Evolutionary conservation across 805 yeast genomes (phyloP).

Genomic region (Metschnikowia henanensis): DNA sequence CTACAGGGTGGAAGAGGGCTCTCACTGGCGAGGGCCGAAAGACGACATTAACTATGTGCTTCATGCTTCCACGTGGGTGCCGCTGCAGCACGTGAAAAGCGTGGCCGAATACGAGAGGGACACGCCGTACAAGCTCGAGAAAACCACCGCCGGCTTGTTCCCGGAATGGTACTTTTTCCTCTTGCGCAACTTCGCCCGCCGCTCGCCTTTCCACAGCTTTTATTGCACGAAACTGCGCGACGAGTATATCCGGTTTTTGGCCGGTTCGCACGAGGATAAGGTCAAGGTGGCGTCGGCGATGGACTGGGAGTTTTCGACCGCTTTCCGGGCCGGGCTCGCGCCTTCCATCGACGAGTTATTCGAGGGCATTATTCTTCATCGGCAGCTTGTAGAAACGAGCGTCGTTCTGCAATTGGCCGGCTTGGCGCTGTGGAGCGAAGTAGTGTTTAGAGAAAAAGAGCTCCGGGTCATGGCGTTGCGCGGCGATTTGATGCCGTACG

Average conservation of each 20-base stretch:
- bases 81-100: slow-evolving; percentile 1
- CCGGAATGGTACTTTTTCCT: slow-evolving; percentile 8
- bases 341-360: not conserved
- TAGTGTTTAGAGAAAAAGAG: not conserved
- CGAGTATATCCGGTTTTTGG: not conserved
- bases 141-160: slow-evolving; percentile 1
- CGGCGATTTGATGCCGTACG: not conserved
- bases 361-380: not conserved
- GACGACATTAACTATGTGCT: not conserved
- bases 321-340: slow-evolving; percentile 4
- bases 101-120: not conserved
- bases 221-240: slow-evolving; percentile 1
- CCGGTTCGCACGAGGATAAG: slow-evolving; percentile 1
- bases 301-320: slow-evolving; percentile 2
- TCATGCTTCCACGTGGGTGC: not conserved
- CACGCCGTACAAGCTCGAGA: slow-evolving; percentile 5
- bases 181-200: slow-evolving; percentile 2
- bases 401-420: not conserved
- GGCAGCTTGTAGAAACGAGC: slow-evolving; percentile 1
- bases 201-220: slow-evolving; percentile 3
- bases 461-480: not conserved
- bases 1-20: slow-evolving; percentile 1
- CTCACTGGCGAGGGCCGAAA: slow-evolving; percentile 1
- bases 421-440: not conserved
- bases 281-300: not conserved